Conservation (phyloP, 768 basidiomycete genomes). For the Hygrophoropsis aurantiaca region DNA sequence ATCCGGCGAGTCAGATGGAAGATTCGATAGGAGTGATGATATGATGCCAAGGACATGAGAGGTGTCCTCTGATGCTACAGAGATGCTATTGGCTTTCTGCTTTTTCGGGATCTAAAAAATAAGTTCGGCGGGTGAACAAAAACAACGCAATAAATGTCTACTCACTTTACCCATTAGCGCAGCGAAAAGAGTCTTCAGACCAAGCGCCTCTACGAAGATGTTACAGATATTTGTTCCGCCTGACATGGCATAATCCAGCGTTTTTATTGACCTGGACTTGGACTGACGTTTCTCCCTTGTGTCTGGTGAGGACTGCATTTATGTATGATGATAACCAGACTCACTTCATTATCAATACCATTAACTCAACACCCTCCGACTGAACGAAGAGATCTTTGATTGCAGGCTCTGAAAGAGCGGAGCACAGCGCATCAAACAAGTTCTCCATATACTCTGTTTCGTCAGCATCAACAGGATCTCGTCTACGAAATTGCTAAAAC, state of each 20-base stretch:
- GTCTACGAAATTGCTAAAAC: slow-evolving; percentile 78
- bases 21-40: slow-evolving; percentile 83
- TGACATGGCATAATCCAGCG: slow-evolving; percentile 88
- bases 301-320: slow-evolving; percentile 4
- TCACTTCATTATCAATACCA: slow-evolving; percentile 98
- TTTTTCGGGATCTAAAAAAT: slow-evolving; percentile 58
- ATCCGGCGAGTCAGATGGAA: slow-evolving; percentile 79
- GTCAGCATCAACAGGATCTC: slow-evolving; percentile 83
- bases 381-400: slow-evolving; percentile 83
- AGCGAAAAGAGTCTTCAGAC: slow-evolving; percentile 87
- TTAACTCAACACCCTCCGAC: slow-evolving; percentile 92
- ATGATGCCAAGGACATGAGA: slow-evolving; percentile 87
- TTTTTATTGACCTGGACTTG: slow-evolving; percentile 83
- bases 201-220: slow-evolving; percentile 83
- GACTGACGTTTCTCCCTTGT: slow-evolving; percentile 80
- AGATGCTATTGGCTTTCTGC: slow-evolving; percentile 47
- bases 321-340: slow-evolving; percentile 21
- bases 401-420: slow-evolving; percentile 72
- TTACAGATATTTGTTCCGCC: slow-evolving; percentile 75
- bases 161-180: slow-evolving; percentile 92
- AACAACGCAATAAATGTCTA: neutral
- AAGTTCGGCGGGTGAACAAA: neutral
- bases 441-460: slow-evolving; percentile 99
- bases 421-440: slow-evolving; percentile 87
- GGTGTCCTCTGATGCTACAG: slow-evolving; percentile 73